phyloP scores from a whole-genome alignment of 2,329 filamentous ascomycete species.

The Epichloe hybrida region DNA sequence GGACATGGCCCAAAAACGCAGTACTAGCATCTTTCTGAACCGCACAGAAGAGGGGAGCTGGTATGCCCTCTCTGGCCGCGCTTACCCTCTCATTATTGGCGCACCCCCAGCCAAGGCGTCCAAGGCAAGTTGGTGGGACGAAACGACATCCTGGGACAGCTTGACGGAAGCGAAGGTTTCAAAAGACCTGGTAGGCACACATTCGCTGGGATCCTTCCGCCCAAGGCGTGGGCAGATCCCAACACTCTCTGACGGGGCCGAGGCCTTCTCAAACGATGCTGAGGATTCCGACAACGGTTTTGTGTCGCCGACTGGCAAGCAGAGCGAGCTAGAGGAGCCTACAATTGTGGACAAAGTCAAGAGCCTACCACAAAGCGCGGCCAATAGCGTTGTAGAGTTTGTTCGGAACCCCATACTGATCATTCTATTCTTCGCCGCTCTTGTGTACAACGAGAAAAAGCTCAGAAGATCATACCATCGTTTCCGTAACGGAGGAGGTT shows the following conservation, averaged over 20 bases:
- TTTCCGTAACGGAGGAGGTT: constrained; percentile 17
- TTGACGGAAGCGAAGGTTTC: constrained; percentile 35
- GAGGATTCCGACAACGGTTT: constrained; percentile 23
- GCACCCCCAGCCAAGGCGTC: constrained; percentile 36
- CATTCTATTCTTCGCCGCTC: constrained; percentile 27
- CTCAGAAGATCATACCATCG: constrained; percentile 26
- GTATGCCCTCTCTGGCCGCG: constrained; percentile 82
- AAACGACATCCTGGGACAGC: constrained; percentile 24
- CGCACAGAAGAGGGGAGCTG: constrained; percentile 76
- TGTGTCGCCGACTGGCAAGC: constrained; percentile 14
- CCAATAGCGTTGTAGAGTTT: constrained; percentile 38
- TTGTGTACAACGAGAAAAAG: constrained; percentile 33
- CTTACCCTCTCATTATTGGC: constrained; percentile 75
- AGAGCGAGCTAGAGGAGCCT: constrained; percentile 20
- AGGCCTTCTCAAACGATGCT: constrained; percentile 13
- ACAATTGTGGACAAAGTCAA: constrained; percentile 37
- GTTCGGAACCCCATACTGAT: constrained; percentile 41
- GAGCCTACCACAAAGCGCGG: constrained; percentile 35
- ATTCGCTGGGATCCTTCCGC: constrained; percentile 34
- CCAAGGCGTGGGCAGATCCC: constrained; percentile 21
- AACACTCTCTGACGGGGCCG: constrained; percentile 22
- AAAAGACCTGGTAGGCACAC: constrained; percentile 56
- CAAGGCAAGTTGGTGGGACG: constrained; percentile 34
- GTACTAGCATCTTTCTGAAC: constrained; percentile 68
- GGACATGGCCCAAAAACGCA: constrained; percentile 37